Base-by-base conservation (phyloP, 495 filamentous ascomycete genomes). In the Stereocaulon alpinum region DNA sequence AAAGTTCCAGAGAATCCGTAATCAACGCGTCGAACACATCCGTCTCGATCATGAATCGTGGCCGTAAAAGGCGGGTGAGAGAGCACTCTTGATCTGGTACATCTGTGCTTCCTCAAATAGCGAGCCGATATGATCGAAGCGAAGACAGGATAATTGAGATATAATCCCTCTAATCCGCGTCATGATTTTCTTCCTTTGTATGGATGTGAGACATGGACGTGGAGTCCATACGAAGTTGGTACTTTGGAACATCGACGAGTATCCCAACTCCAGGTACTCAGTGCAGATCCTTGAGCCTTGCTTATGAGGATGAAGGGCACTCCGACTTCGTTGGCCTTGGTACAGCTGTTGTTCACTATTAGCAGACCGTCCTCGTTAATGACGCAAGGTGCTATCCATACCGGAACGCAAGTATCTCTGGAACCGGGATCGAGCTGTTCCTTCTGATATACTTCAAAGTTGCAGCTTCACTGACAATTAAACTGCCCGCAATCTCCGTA, bases 301-400 rank as follows among this genome's bases (percentile, higher is more conserved):
- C 58, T 68, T 62, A 70, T 70, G 29, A 69, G 15, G 40, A 69
- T 68, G 48, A 61, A 69, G 0, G 68, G 67, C 34, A 70, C 48
- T 1, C 63, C 65, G 30, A 70, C 60, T 1, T 66, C 62, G 51
- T 67, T 69, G 53, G 67, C 60, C 30, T 41, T 54, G 30, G 30
- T 34, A 34, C 30, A 34, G 30, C 30, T 34, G 9, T 34, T 34
- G 30, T 34, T 34, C 30, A 34, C 30, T 34, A 34, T 34, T 34
- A 34, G 30, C 30, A 34, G 30, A 34, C 30, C 30, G 30, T 34
- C 30, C 30, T 34, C 30, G 30, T 34, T 9, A 4, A 34, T 4
- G 30, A 34, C 9, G 30, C 2, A 64, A 66, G 51, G 50, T 55
- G 59, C 68, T 70, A 42, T 44, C n/a, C 10, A 58, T 63, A 64